These are phyloP conservation scores for Cladosporium phlei DNA, from an alignment of 2,329 filamentous ascomycete species.

Conservation along the genomic window DNA sequence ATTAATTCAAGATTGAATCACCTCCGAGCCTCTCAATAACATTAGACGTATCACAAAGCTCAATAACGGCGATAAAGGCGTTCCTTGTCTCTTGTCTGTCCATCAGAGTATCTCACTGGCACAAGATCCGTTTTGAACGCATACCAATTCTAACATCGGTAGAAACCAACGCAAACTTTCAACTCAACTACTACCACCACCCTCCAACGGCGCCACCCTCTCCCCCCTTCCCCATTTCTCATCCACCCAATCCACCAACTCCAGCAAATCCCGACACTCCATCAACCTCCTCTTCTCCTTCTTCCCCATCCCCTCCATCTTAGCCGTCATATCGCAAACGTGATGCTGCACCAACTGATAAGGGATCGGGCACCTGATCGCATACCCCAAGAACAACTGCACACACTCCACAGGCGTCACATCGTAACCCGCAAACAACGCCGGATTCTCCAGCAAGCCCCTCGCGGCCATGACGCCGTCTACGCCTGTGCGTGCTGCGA, in stretches of 20 bases:
- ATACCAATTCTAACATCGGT: no score
- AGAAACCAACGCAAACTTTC: background rate
- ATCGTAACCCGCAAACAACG: conserved; percentile 55
- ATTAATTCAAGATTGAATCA: no score
- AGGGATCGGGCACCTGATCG: conserved; percentile 54
- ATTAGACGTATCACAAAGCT: no score
- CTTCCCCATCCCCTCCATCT: conserved; percentile 53
- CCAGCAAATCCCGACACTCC: conserved; percentile 30
- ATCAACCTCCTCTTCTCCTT: conserved; percentile 26
- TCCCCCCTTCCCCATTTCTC: conserved; percentile 22
- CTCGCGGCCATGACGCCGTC: conserved; percentile 65
- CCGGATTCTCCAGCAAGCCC: conserved; percentile 63
- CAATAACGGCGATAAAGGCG: no score
- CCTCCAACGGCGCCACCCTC: background rate
- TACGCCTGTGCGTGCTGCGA: conserved; percentile 30
- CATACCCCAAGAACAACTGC: conserved; percentile 57
- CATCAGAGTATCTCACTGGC: no score
- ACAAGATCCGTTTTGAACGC: no score
- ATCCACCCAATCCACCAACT: conserved; percentile 32
- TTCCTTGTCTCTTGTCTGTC: no score
- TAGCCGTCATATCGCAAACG: conserved; percentile 60
- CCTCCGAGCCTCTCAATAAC: no score
- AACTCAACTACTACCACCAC: background rate
- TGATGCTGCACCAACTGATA: conserved; percentile 63
- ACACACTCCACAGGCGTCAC: conserved; percentile 60